Conservation (phyloP, 1,284 basidiomycete species). For the Leccinum subrobustum region DNA sequence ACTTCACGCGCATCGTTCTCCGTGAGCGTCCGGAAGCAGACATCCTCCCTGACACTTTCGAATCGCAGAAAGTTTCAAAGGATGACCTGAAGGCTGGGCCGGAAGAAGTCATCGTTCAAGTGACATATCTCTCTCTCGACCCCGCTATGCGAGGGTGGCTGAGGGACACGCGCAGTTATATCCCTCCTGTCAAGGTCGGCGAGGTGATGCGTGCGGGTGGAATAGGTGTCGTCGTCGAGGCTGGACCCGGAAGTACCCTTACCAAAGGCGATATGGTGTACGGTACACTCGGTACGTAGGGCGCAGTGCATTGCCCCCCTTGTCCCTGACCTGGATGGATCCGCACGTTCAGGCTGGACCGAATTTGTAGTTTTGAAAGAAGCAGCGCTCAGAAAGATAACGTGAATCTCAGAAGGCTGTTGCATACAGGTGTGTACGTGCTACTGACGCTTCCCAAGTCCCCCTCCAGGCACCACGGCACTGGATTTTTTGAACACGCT, state of each 20-base stretch:
- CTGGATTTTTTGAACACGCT: conserved; percentile 80
- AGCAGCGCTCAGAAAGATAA: conserved; percentile 48
- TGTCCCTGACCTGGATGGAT: conserved; percentile 2
- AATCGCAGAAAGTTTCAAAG: conserved; percentile 53
- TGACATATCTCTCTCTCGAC: conserved; percentile 77
- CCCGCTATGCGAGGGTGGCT: conserved; percentile 87
- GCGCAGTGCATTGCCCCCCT: background rate
- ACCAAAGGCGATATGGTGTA: conserved; percentile 67
- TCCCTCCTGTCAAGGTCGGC: conserved; percentile 77
- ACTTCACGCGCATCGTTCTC: conserved; percentile 70
- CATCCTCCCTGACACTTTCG: conserved; percentile 72
- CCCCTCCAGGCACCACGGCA: conserved; percentile 52
- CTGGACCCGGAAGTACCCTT: conserved; percentile 52
- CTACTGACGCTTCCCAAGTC: conserved; percentile 34
- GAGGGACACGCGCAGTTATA: conserved; percentile 64
- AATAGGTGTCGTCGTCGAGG: conserved; percentile 67
- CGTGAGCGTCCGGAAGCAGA: conserved; percentile 67
- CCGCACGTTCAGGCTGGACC: conserved; percentile 59
- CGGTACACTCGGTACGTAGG: conserved; percentile 53
- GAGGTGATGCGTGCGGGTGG: conserved; percentile 79
- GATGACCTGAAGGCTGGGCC: conserved; percentile 51
- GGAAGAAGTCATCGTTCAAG: conserved; percentile 67
- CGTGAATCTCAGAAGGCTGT: conserved; percentile 19
- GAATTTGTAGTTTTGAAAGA: conserved; percentile 71
- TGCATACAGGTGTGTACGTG: background rate